phyloP scores from a whole-genome alignment of 257 asterid species.

The Ligustrum vulgare region DNA sequence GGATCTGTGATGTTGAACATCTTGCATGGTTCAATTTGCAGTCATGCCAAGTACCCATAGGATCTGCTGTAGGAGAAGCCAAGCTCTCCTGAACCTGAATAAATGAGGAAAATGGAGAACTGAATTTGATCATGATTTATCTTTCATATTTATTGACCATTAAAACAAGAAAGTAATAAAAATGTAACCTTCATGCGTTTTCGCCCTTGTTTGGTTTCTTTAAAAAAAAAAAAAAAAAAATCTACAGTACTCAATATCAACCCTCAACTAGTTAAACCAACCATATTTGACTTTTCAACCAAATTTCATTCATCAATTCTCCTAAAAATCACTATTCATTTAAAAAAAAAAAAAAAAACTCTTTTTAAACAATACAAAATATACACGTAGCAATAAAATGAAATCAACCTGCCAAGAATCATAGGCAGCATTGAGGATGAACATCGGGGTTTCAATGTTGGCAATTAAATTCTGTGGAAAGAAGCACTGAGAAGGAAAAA shows the following conservation, averaged over 20 bases:
- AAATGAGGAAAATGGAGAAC: constrained; percentile 2
- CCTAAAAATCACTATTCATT: no score
- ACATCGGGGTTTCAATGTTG: constrained; percentile 72
- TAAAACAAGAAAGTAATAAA: not conserved
- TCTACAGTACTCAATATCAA: no score
- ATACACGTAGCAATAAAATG: not conserved
- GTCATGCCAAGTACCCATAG: constrained; percentile 55
- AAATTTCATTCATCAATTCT: no score
- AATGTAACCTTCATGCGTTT: not conserved
- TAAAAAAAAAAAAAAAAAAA: no score
- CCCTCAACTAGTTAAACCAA: no score
- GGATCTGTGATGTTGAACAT: constrained; percentile 60
- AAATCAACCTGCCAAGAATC: constrained; percentile 99
- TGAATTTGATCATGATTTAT: not conserved
- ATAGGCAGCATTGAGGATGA: constrained; percentile 87
- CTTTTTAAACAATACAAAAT: no score
- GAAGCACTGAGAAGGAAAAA: constrained; percentile 64
- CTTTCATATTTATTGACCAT: not conserved
- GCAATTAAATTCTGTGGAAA: constrained; percentile 81
- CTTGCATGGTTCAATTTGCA: constrained; percentile 47
- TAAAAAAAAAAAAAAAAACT: no score
- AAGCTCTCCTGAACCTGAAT: constrained; percentile 68
- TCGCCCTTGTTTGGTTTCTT: no score
- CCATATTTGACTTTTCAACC: no score
- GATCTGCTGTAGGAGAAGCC: constrained; percentile 71